Evolutionary conservation across 129 eudicot species (phyloP).

Genomic region (sunflower (Helianthus annuus)): DNA sequence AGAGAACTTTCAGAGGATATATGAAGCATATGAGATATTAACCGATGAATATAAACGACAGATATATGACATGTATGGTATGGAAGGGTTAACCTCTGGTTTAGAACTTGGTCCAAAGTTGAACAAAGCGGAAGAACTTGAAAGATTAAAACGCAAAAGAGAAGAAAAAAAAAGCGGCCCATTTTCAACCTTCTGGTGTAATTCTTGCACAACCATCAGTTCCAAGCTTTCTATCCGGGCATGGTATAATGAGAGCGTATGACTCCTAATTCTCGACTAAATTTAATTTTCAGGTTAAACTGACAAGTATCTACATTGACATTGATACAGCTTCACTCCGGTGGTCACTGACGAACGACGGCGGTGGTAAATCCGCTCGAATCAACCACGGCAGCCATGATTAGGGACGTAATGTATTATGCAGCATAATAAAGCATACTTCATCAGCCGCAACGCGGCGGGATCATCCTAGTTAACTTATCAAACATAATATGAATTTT

Average conservation of each 20-base stretch:
- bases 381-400: too few relatives aligned
- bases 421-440: too few relatives aligned
- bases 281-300: background rate
- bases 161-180: slow-evolving; percentile 57
- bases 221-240: slow-evolving; percentile 72
- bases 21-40: slow-evolving; percentile 94
- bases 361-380: too few relatives aligned
- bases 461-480: too few relatives aligned
- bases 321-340: too few relatives aligned
- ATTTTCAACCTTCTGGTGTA: slow-evolving; percentile 74
- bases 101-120: slow-evolving; percentile 90
- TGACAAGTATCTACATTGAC: background rate
- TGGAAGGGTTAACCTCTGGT: slow-evolving; percentile 96
- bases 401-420: too few relatives aligned
- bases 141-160: slow-evolving; percentile 64
- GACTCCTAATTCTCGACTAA: slow-evolving; percentile 28
- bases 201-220: slow-evolving; percentile 75
- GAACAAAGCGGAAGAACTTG: slow-evolving; percentile 78
- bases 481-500: background rate
- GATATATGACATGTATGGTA: slow-evolving; percentile 95
- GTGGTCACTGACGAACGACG: too few relatives aligned
- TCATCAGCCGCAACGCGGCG: too few relatives aligned
- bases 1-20: slow-evolving; percentile 89
- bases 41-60: slow-evolving; percentile 76
- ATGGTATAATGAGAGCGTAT: slow-evolving; percentile 92